phyloP scores from a whole-genome alignment of 768 basidiomycete genomes.

The Dentipellis sp. region DNA sequence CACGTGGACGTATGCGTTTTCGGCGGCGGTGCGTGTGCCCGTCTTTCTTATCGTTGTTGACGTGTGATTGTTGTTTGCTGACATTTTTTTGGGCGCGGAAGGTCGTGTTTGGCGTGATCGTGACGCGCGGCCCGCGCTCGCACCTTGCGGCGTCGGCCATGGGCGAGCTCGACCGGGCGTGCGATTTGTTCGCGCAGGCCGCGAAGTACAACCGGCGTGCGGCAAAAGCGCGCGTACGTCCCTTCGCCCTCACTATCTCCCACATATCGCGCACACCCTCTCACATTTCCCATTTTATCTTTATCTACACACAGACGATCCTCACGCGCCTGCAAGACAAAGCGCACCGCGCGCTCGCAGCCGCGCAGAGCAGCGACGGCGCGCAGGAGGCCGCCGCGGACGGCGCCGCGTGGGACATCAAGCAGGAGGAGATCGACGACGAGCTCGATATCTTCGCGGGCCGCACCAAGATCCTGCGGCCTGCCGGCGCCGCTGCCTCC shows the following conservation, averaged over 20 bases:
- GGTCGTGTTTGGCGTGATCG: constrained; percentile 76
- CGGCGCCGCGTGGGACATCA: constrained; percentile 41
- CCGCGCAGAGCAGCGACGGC: constrained; percentile 28
- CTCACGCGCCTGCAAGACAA: constrained; percentile 54
- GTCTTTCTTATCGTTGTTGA: no score
- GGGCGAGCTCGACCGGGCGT: constrained; percentile 59
- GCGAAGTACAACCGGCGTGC: constrained; percentile 51
- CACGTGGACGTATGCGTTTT: constrained; percentile 50
- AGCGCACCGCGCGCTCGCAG: constrained; percentile 45
- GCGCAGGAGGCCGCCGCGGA: constrained; percentile 20
- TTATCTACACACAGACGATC: constrained; percentile 38
- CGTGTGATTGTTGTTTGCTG: constrained; percentile 7
- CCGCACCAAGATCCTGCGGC: constrained; percentile 50
- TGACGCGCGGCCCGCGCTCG: constrained; percentile 62
- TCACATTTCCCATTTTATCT: no score
- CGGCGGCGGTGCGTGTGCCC: constrained; percentile 40
- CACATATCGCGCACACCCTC: neutral
- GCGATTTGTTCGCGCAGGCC: constrained; percentile 55
- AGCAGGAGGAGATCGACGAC: constrained; percentile 48
- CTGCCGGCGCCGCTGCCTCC: constrained; percentile 26
- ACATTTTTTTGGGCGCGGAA: constrained; percentile 17
- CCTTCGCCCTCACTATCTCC: neutral
- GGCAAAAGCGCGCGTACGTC: constrained; percentile 52
- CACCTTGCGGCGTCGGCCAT: constrained; percentile 61
- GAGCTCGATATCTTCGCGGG: constrained; percentile 66